Evolutionary conservation across 164 flowering plant species (phyloP), one percentile per base, ranked within the genome.

Genomic region (Vitis amurensis): DNA sequence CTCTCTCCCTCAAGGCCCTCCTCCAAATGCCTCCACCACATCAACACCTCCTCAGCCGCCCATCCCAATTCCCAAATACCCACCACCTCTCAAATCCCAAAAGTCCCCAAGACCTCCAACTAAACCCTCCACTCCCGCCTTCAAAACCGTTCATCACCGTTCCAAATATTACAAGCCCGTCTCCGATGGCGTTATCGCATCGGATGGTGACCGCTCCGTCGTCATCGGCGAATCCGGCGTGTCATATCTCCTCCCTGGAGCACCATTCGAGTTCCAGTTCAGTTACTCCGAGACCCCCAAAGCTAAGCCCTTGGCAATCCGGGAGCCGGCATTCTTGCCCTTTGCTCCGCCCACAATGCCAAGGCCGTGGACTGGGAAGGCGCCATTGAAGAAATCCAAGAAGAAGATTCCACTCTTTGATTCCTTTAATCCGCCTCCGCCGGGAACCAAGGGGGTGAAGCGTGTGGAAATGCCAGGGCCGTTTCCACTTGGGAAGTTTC

Each of bases 321-420:
- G 98, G 1, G 98, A 93, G 72, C 99, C 99, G 14, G 93, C 98
- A 2, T 91, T 87, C 62, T 66, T 95, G 72, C 98, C 99, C 2
- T 95, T 95, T 64, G 97, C 91, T 0, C 92, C 98, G 19, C 98
- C 94, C 2, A 71, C 93, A n/a, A 91, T 93, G 98, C 84, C 90
- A 29, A 67, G 98, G 74, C 99, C 98, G 3, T 95, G 99, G 99
- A 95, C 99, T 0, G 99, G 99, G 29, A 93, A 93, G 72, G 91
- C 96, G 1, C 97, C 98, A 11, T 61, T 91, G 87, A 88, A 88
- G 80, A 81, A 82, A 67, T 69, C 83, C 16, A 79, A 76, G 76
- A 75, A 79, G 71, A 93, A 88, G 62, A 84, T 86, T 51, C 93
- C 87, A 16, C 78, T 91, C 53, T 83, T 89, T 15, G 87, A 85